Percentiles rank a stretch among this genome's conserved stretches.
Conservation (phyloP, 2,329 filamentous ascomycete genomes). For the Lecanicillium sp. region DNA sequence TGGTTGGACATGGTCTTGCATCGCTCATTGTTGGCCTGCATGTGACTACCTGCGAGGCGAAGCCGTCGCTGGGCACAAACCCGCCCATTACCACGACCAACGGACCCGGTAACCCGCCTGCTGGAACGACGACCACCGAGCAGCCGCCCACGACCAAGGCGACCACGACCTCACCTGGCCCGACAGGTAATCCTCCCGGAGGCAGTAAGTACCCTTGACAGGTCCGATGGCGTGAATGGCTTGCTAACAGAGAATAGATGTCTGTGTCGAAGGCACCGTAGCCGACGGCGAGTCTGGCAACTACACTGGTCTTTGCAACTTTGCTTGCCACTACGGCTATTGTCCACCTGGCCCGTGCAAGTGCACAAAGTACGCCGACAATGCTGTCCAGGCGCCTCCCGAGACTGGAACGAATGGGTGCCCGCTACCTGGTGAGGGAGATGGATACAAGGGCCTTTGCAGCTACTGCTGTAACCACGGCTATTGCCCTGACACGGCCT, state of each 20-base stretch:
- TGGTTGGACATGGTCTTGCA: slow-evolving; percentile 16
- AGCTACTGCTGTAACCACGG: slow-evolving; percentile 38
- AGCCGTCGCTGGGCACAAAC: slow-evolving; percentile 22
- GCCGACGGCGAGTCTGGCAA: slow-evolving; percentile 22
- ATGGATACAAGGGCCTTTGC: slow-evolving; percentile 35
- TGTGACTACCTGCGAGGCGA: slow-evolving; percentile 21
- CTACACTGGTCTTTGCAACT: slow-evolving; percentile 27
- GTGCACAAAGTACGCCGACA: slow-evolving; percentile 21
- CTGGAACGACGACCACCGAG: slow-evolving; percentile 30
- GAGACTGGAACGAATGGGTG: slow-evolving; percentile 21
- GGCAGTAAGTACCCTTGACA: neutral
- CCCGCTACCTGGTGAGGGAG: slow-evolving; percentile 22
- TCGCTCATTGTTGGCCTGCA: slow-evolving; percentile 21
- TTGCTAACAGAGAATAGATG: neutral
- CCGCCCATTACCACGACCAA: slow-evolving; percentile 8
- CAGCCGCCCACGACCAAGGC: slow-evolving; percentile 34
- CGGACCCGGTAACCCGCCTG: slow-evolving; percentile 6
- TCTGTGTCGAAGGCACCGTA: slow-evolving; percentile 19
- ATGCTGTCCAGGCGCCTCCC: slow-evolving; percentile 16
- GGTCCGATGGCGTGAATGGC: neutral
- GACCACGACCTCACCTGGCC: slow-evolving; percentile 17
- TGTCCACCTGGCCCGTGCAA: slow-evolving; percentile 25
- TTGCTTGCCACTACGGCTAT: slow-evolving; percentile 22
- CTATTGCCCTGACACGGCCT: slow-evolving; percentile 32
- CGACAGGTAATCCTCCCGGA: neutral